Conservation (phyloP, 75 land plant genomes). For the Isoetes taiwanensis region DNA sequence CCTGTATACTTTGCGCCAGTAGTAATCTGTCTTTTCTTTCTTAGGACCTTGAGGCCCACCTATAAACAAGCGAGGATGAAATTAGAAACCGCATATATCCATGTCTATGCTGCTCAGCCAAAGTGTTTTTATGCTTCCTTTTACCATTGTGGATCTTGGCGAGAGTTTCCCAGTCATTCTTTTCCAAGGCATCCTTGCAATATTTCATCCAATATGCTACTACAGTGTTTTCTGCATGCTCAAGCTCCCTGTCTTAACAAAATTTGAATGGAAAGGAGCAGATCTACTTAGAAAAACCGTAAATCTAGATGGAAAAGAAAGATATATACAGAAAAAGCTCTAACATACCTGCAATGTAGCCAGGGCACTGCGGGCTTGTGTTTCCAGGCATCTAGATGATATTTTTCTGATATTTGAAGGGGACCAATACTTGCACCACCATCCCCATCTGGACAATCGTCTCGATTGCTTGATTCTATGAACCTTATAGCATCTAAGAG, state of each 20-base stretch:
- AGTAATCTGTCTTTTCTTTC: constrained; percentile 9
- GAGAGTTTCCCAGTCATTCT: constrained; percentile 19
- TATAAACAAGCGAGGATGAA: too few relatives aligned
- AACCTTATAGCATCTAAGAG: constrained; percentile 19
- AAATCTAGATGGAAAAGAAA: background rate
- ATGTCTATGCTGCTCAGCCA: too few relatives aligned
- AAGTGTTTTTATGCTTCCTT: too few relatives aligned
- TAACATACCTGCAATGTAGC: constrained; percentile 19
- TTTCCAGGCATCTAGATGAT: constrained; percentile 28
- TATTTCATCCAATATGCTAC: constrained; percentile 23
- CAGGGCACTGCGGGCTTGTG: constrained; percentile 9
- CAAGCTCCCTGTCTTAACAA: constrained; percentile 17
- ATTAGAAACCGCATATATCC: too few relatives aligned
- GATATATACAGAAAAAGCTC: background rate
- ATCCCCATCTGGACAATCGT: constrained; percentile 10
- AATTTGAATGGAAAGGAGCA: too few relatives aligned
- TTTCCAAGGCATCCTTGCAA: constrained; percentile 17
- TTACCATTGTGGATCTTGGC: constrained; percentile 29
- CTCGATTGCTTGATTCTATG: constrained; percentile 16
- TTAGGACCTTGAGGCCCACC: constrained; percentile 15
- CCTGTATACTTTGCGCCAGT: constrained; percentile 17
- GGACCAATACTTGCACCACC: constrained; percentile 21
- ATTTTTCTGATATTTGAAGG: constrained; percentile 23
- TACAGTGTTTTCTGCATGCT: constrained; percentile 28
- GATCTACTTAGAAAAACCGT: background rate